Evolutionary conservation across 73 alveolate genomes (phyloP).

Genomic region (Tetrahymena borealis): DNA sequence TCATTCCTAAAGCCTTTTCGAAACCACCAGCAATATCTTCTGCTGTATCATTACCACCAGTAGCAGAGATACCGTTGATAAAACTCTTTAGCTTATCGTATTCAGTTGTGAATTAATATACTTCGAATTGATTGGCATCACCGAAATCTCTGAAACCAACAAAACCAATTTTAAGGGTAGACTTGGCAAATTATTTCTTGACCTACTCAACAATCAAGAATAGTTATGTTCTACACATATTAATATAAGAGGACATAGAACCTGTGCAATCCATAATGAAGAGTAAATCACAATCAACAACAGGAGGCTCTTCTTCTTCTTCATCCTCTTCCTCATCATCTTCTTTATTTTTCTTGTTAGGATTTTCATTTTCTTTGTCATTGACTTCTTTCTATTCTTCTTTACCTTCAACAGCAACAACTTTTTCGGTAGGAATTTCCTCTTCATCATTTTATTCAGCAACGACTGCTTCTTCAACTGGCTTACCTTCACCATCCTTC

Average conservation of each 20-base stretch:
- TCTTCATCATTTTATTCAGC: background rate
- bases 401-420: background rate
- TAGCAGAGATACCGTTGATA: background rate
- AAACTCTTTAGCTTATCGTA: background rate
- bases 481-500: background rate
- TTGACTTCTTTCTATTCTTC: background rate
- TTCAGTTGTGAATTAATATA: background rate
- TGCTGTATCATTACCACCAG: background rate
- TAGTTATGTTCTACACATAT: background rate
- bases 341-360: background rate
- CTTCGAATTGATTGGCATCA: background rate
- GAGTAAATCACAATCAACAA: background rate
- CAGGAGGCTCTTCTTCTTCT: background rate
- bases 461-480: background rate
- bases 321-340: background rate
- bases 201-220: background rate
- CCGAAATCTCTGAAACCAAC: background rate
- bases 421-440: background rate
- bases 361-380: background rate
- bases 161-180: background rate
- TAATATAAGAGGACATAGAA: background rate
- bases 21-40: background rate
- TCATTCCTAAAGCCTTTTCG: background rate
- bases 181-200: background rate
- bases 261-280: background rate